A percentile compares a stretch with the other conserved stretches of the same genome.
phyloP scores from a whole-genome alignment of 1,139 yeast genomes.

The Kodamaea suecica region DNA sequence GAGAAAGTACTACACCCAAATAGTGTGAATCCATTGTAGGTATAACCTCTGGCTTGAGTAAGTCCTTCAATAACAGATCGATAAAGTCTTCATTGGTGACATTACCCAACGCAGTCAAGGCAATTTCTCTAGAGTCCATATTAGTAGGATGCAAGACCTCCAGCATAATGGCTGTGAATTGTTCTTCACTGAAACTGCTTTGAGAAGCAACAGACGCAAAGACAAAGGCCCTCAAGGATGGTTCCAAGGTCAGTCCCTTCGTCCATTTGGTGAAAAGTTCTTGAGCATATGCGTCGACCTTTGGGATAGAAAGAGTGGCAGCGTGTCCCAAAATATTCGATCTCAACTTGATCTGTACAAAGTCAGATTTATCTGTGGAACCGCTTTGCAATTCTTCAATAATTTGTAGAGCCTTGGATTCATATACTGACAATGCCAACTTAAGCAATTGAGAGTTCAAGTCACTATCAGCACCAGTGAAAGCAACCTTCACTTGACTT shows the following conservation, averaged over 20 bases:
- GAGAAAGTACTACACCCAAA: conserved; percentile 50
- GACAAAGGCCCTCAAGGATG: conserved; percentile 54
- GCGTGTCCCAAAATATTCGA: conserved; percentile 50
- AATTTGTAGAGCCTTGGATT: conserved; percentile 29
- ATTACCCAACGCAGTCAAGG: conserved; percentile 59
- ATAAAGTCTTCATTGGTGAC: conserved; percentile 40
- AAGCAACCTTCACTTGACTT: conserved; percentile 45
- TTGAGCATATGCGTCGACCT: conserved; percentile 46
- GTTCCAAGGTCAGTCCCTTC: conserved; percentile 39
- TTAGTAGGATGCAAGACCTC: conserved; percentile 57
- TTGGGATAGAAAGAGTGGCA: conserved; percentile 49
- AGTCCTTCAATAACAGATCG: conserved; percentile 34
- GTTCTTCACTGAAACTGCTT: conserved; percentile 36
- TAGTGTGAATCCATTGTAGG: conserved; percentile 75
- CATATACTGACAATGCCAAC: conserved; percentile 42
- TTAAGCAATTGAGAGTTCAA: conserved; percentile 35
- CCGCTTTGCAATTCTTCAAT: conserved; percentile 24
- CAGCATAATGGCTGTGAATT: conserved; percentile 45
- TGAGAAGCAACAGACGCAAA: conserved; percentile 49
- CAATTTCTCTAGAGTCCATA: conserved; percentile 66
- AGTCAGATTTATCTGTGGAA: conserved; percentile 28
- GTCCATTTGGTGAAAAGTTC: conserved; percentile 39
- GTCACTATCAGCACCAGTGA: conserved; percentile 28
- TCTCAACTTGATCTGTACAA: conserved; percentile 50
- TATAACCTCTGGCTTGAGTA: conserved; percentile 41